Evolutionary conservation across 2,329 filamentous ascomycete genomes (phyloP), one percentile per base, ranked within the genome.

Genomic region (Botrytis elliptica): DNA sequence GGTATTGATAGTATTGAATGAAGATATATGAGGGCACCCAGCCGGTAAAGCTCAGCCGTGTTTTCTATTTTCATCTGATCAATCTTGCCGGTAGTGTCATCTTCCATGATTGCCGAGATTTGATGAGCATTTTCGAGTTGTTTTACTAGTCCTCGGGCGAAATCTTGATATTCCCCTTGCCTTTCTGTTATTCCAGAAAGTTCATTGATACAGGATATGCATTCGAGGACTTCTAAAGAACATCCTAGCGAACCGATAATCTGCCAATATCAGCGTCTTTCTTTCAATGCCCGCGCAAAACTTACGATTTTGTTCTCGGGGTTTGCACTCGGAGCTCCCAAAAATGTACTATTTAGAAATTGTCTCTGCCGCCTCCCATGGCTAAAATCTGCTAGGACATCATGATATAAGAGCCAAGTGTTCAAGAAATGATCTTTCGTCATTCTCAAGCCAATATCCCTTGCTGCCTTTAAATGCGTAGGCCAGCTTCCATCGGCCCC

Each of bases 341-440:
- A 44, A 6, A 64, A 62, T 52, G 69, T 64, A 29, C 4, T 63
- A 36, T 40, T 49, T 20, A 64, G 29, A 33, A 16, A 38, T 40
- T 64, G 29, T 29, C 33, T 63, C 42, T 52, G 55, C 33, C 55
- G 22, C 33, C 42, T 63, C 16, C 44, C 84, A 85, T 84, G 81
- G 29, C 82, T 85, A 73, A 85, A 86, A 16, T 81, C 81, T 40
- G 84, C 84, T 8, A 86, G 79, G 22, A 85, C 82, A 70, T 85
- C 83, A 71, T 86, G 85, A 72, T 86, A 86, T 10, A 85, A 79
- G 60, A 85, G 84, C 85, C 85, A 86, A 1, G 84, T 84, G 55
- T 82, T 81, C 25, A 85, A 76, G 75, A 86, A 86, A 25, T 79
- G 77, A 40, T 75, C n/a, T 81, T 73, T 62, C 74, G 74, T 59